Evolutionary conservation across 2,329 filamentous ascomycete genomes (phyloP).

Genomic region (Clonostachys chloroleuca): DNA sequence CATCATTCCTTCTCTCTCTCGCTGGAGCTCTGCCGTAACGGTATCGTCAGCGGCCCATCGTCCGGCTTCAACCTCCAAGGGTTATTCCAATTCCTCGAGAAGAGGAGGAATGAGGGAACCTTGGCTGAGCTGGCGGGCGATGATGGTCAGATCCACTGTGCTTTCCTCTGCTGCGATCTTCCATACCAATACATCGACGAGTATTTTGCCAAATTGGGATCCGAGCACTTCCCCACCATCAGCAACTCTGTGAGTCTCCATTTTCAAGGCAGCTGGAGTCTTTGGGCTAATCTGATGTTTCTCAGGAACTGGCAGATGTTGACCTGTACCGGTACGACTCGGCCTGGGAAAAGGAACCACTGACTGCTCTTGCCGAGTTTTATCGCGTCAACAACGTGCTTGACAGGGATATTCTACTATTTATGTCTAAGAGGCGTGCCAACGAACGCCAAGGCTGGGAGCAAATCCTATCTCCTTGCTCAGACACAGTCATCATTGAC

Average conservation of each 20-base stretch:
- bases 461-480: conserved; percentile 3
- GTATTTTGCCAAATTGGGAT: conserved; percentile 52
- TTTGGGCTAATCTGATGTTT: neutral
- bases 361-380: conserved; percentile 28
- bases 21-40: conserved; percentile 48
- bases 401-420: neutral
- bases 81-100: conserved; percentile 42
- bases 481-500: conserved; percentile 33
- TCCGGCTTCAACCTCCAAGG: conserved; percentile 55
- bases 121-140: conserved; percentile 36
- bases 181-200: conserved; percentile 59
- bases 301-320: conserved; percentile 35
- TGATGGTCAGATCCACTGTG: conserved; percentile 36
- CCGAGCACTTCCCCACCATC: conserved; percentile 42
- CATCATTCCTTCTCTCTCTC: conserved; percentile 48
- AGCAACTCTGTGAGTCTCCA: conserved; percentile 24
- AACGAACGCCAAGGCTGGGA: neutral
- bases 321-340: conserved; percentile 49
- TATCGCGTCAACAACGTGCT: conserved; percentile 6
- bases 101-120: conserved; percentile 36
- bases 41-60: conserved; percentile 55
- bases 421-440: neutral
- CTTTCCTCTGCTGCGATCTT: conserved; percentile 59
- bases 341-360: conserved; percentile 40
- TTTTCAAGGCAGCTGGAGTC: neutral